A percentile compares a stretch with the other conserved stretches of the same genome.
Conservation (phyloP, 2,329 filamentous ascomycete genomes). For the Talaromyces rugulosus region DNA sequence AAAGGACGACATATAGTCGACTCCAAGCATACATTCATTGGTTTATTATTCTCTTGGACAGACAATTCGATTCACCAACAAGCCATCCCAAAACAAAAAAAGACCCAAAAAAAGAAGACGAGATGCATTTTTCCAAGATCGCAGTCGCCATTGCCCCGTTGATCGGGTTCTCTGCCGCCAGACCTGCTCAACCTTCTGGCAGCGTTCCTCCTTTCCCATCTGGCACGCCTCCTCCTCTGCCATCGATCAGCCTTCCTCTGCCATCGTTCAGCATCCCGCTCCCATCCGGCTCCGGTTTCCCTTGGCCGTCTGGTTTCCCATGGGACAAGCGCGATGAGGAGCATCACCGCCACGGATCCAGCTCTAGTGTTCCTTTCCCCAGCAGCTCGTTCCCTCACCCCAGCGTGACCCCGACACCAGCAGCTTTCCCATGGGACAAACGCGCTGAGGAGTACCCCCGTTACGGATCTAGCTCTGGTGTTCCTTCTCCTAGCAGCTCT, state of each 20-base stretch:
- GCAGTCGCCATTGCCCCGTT: not conserved
- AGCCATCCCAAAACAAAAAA: not conserved
- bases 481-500: not conserved
- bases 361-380: not conserved
- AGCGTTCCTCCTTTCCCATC: constrained; percentile 3
- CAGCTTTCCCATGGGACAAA: not conserved
- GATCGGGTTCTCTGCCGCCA: constrained; percentile 7
- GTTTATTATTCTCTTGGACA: not conserved
- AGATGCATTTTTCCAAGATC: constrained; percentile 6
- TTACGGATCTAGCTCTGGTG: not conserved
- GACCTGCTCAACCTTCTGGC: constrained; percentile 5
- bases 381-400: not conserved
- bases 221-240: not conserved
- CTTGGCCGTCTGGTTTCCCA: not conserved
- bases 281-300: not conserved
- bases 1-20: not conserved
- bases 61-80: not conserved
- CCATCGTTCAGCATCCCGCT: not conserved
- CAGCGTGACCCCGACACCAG: not conserved
- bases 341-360: not conserved
- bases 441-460: not conserved
- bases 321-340: constrained; percentile 2
- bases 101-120: not conserved
- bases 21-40: not conserved
- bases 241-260: constrained; percentile 1